Base-by-base conservation (phyloP, 768 basidiomycete genomes). In the Dioszegia hungarica region DNA sequence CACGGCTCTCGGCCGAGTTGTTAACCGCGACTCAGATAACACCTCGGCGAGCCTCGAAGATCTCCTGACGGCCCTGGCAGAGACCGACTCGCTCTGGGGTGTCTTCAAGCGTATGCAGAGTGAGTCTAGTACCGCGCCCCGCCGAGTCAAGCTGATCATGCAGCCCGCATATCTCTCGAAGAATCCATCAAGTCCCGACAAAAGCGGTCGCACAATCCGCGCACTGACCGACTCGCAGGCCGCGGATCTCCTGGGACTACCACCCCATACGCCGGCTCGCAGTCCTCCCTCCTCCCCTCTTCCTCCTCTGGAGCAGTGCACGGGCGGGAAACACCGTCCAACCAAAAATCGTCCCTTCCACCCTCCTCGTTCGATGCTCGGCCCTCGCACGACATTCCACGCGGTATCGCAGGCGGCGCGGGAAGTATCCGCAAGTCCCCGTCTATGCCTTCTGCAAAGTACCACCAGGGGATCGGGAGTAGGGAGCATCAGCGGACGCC, bases 51-150 rank as follows among this genome's bases (percentile, higher is more conserved):
- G 84, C 10, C 80, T 83, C 9, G 84, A 88, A 58, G 91, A 95
- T 74, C 78, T 97, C 41, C 92, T 90, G 73, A 81, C 85, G 17
- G 90, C 90, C 0, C 80, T 95, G 15, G 91, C 89, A 60, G 93
- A 95, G 77, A 93, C 95, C 76, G 86, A 89, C 63, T 80, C 85
- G 45, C 83, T 94, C 45, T 95, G 90, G 78, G 83, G 82, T 25
- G 81, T 88, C 57, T 92, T 93, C 78, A 89, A 85, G 77, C 80
- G 82, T 22, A 88, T 93, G 88, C 83, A 87, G 79, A 87, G 92
- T 89, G 62, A 62, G 81, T 76, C n/a, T n/a, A n/a, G n/a, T 53
- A 52, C 28, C 25, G 24, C 15, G 39, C 31, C n/a, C 24, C 14
- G 19, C 54, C 10, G 20, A 17, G 17, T 27, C 44, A 38, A 31